phyloP scores from a whole-genome alignment of 768 basidiomycete species.

The Pisolithus orientalis region DNA sequence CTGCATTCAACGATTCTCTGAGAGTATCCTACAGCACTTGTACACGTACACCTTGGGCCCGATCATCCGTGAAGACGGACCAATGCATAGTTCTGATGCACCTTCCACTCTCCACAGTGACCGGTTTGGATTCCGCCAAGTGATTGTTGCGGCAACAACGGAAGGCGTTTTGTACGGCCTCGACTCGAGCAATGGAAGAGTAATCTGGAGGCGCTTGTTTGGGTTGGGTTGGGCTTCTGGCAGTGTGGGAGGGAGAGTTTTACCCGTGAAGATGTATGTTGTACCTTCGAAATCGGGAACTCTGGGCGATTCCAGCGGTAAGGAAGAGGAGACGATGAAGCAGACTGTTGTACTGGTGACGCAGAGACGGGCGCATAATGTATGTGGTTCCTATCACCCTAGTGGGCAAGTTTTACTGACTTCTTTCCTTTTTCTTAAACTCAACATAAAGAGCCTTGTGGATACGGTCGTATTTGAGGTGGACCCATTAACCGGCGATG shows the following conservation, averaged over 20 bases:
- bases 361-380: conserved; percentile 57
- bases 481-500: conserved; percentile 74
- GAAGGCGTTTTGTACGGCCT: conserved; percentile 77
- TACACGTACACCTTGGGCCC: conserved; percentile 21
- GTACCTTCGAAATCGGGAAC: conserved; percentile 22
- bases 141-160: conserved; percentile 66
- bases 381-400: conserved; percentile 26
- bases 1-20: neutral
- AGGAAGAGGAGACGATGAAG: conserved; percentile 34
- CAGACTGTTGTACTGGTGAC: conserved; percentile 59
- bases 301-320: conserved; percentile 9
- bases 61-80: conserved; percentile 13
- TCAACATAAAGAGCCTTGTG: conserved; percentile 40
- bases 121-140: conserved; percentile 80
- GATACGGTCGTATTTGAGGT: conserved; percentile 76
- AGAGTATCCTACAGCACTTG: conserved; percentile 17
- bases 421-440: neutral
- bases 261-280: conserved; percentile 58
- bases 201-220: conserved; percentile 76
- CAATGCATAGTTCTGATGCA: conserved; percentile 15
- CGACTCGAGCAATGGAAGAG: conserved; percentile 69
- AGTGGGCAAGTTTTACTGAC: neutral
- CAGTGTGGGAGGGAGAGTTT: conserved; percentile 45
- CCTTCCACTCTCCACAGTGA: conserved; percentile 51
- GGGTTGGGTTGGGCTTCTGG: conserved; percentile 63